Percentiles rank a stretch among this genome's conserved stretches.
These are phyloP conservation scores for Hansenula sp. DNA, from an alignment of 1,139 yeast genomes.

Conservation along the genomic window DNA sequence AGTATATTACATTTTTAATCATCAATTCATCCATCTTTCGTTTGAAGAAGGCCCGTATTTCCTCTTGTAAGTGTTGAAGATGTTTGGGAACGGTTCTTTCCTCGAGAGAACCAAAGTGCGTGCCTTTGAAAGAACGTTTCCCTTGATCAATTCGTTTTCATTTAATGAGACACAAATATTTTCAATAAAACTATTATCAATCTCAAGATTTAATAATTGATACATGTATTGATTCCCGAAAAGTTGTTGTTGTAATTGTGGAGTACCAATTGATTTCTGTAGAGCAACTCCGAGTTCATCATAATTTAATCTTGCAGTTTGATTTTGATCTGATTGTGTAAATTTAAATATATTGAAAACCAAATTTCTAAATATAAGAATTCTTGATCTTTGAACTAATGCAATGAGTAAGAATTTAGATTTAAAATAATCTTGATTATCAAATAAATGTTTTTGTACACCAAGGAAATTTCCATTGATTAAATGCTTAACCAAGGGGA, in stretches of 20 bases:
- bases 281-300: conserved; percentile 8
- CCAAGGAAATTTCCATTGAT: conserved; percentile 37
- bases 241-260: conserved; percentile 7
- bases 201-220: conserved; percentile 13
- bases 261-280: conserved; percentile 12
- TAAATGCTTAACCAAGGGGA: conserved; percentile 31
- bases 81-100: conserved; percentile 44
- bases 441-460: conserved; percentile 29
- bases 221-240: conserved; percentile 14
- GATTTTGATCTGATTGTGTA: too few species aligned
- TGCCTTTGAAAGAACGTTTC: conserved; percentile 43
- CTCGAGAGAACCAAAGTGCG: conserved; percentile 45
- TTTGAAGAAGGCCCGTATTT: conserved; percentile 13
- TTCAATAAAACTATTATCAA: conserved; percentile 30
- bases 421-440: conserved; percentile 35
- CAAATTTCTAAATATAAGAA: conserved; percentile 45
- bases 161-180: conserved; percentile 45
- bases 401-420: conserved; percentile 32
- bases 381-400: conserved; percentile 36
- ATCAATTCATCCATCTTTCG: conserved; percentile 19
- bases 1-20: too few species aligned
- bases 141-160: conserved; percentile 50
- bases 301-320: conserved; percentile 10
- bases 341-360: conserved; percentile 25
- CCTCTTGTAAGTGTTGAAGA: conserved; percentile 32